Evolutionary conservation across 352 stramenopile species (phyloP), one percentile per base, ranked within the genome.

Genomic region (Globisporangium recalcitrans): DNA sequence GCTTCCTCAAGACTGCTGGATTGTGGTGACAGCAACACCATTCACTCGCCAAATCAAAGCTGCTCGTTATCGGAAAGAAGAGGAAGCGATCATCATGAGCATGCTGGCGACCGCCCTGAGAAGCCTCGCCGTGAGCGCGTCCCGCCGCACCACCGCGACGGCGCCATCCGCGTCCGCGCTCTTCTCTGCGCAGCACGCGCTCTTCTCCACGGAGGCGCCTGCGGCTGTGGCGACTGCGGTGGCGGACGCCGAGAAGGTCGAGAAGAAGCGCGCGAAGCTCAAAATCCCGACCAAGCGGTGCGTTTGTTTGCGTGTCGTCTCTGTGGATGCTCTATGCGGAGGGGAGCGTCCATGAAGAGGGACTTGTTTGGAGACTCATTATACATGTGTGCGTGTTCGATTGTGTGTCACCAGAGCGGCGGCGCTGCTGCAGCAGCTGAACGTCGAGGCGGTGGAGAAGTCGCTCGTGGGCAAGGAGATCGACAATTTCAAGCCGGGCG

Each of bases 211-310:
- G 31, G 67, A 75, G 31, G 54, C 60, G 16, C 29, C 67, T 10
- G 48, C 57, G 22, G 32, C 60, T 3, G 52, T 63, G 14, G n/a
- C 68, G 19, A 40, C 32, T 6, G 56, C 55, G n/a, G 52, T 62
- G 3, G 38, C 38, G 16, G 57, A 60, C 32, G 61, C 44, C 8
- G 59, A 69, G 49, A 56, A 74, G 46, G 67, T 60, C 55, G 44
- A 67, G 54, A 61, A 61, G 44, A 84, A 85, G 71, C 75, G 71
- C 62, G 80, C 69, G n/a, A 91, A 91, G 68, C 82, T 91, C 64
- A 91, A 91, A 67, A 87, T 87, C 64, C 80, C 82, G 22, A 90
- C 79, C 53, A 91, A 91, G 64, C 73, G 82, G 74, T 82, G 46
- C 44, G 68, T 55, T 9, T n/a, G 22, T 57, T 11, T 51, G 10